Percentiles rank a stretch among this genome's conserved stretches.
Conservation (phyloP, 73 alveolate genomes). For the Halteria grandinella region DNA sequence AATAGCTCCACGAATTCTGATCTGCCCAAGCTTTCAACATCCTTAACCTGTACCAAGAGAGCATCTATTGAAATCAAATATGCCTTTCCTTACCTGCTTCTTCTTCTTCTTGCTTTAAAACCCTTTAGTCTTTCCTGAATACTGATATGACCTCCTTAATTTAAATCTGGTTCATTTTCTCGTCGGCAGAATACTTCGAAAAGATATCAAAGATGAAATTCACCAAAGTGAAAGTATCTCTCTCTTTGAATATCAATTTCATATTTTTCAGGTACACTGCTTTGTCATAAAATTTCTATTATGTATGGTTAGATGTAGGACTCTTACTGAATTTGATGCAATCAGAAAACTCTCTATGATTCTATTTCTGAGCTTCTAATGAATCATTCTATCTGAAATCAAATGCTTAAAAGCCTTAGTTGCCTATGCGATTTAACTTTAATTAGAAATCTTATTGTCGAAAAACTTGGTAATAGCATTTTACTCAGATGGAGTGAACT, state of each 20-base stretch:
- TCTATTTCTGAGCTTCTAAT: not conserved
- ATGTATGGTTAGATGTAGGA: not conserved
- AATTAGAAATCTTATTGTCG: not conserved
- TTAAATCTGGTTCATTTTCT: not conserved
- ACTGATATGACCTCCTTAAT: not conserved
- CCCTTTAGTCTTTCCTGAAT: not conserved
- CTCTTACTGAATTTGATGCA: not conserved
- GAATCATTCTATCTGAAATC: not conserved
- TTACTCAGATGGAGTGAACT: slow-evolving; percentile 7
- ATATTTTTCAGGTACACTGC: not conserved
- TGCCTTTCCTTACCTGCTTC: not conserved
- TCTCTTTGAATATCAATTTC: slow-evolving; percentile 6
- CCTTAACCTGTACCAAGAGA: too few species aligned
- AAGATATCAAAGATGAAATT: slow-evolving; percentile 11
- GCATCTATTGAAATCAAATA: not conserved
- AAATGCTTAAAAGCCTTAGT: not conserved
- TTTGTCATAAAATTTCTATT: slow-evolving; percentile 22
- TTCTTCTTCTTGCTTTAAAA: not conserved
- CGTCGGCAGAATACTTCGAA: not conserved
- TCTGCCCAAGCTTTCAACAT: too few species aligned
- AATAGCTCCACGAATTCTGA: not conserved
- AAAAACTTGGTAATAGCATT: not conserved
- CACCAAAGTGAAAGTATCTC: not conserved
- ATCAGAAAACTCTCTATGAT: slow-evolving; percentile 27
- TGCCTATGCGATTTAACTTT: not conserved